These are phyloP conservation scores for Backusella mclennaniae DNA, from an alignment of 192 early-diverging fungal species.

Conservation along the genomic window DNA sequence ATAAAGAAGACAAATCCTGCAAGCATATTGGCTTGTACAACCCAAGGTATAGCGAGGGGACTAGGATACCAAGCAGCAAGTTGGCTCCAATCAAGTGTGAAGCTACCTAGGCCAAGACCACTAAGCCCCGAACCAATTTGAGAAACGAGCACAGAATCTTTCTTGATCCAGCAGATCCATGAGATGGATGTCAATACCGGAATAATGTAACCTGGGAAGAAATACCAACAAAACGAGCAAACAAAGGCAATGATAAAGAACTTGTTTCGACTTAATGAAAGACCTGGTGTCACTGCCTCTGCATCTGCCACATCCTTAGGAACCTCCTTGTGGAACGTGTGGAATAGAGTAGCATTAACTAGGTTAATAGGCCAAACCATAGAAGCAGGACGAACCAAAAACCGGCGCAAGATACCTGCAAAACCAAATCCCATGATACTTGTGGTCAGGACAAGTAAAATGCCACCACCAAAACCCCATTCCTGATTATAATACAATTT, in stretches of 20 bases:
- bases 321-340: conserved; percentile 40
- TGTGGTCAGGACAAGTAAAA: conserved; percentile 71
- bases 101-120: conserved; percentile 69
- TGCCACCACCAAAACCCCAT: conserved; percentile 59
- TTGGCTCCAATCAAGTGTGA: conserved; percentile 75
- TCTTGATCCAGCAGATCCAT: conserved; percentile 60
- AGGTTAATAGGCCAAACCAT: conserved; percentile 53
- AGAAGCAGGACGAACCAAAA: conserved; percentile 44
- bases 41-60: conserved; percentile 74
- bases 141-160: conserved; percentile 44
- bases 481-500: conserved; percentile 64
- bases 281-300: conserved; percentile 24
- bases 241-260: conserved; percentile 47
- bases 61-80: conserved; percentile 56
- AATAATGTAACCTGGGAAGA: conserved; percentile 67
- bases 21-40: conserved; percentile 68
- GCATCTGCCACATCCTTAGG: conserved; percentile 27
- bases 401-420: conserved; percentile 40
- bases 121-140: conserved; percentile 54
- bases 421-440: conserved; percentile 47
- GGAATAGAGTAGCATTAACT: conserved; percentile 49
- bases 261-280: conserved; percentile 33
- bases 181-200: conserved; percentile 66
- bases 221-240: conserved; percentile 50
- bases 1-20: conserved; percentile 70